phyloP scores from a whole-genome alignment of 371 early-diverging fungal genomes.

The Funneliformis caledonium region DNA sequence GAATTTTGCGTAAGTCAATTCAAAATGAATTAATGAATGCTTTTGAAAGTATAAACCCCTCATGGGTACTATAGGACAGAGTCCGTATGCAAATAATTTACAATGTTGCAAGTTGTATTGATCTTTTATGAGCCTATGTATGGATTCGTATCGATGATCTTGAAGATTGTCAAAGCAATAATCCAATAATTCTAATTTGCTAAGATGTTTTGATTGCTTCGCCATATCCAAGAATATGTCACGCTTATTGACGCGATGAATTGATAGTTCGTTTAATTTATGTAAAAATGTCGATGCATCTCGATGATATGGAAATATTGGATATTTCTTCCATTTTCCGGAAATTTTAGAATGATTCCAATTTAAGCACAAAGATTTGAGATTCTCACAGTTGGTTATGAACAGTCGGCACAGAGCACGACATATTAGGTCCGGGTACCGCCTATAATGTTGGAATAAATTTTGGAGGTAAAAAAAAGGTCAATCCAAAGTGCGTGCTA shows the following conservation, averaged over 20 bases:
- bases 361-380: background rate
- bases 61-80: background rate
- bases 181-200: slow-evolving; percentile 12
- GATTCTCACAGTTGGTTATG: background rate
- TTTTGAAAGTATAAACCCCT: background rate
- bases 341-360: background rate
- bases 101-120: background rate
- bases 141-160: background rate
- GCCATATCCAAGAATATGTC: background rate
- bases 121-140: background rate
- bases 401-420: slow-evolving; percentile 2
- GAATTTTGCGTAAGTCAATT: slow-evolving; percentile 22
- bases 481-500: too few species aligned
- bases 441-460: background rate
- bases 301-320: background rate
- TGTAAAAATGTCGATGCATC: background rate
- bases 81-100: slow-evolving; percentile 25
- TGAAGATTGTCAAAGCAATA: background rate
- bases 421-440: background rate
- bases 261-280: slow-evolving; percentile 1
- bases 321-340: background rate
- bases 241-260: background rate
- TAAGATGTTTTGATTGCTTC: background rate
- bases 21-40: slow-evolving; percentile 11
- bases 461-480: background rate